A percentile compares a stretch with the other conserved stretches of the same genome.
These are phyloP conservation scores for Mikania micrantha DNA, from an alignment of 129 eudicot genomes.

Conservation along the genomic window DNA sequence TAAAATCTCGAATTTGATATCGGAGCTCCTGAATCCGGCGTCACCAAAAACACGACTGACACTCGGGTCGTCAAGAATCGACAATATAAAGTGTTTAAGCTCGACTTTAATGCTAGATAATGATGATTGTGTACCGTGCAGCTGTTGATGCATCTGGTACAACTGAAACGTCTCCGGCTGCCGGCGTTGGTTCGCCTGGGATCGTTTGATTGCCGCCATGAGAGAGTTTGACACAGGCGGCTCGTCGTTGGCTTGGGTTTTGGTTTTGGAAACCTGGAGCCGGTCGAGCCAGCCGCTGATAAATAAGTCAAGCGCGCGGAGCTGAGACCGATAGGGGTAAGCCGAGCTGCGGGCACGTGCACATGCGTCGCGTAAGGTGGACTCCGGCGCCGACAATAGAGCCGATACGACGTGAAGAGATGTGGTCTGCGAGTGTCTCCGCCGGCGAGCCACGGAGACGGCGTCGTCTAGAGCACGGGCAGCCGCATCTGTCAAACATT, in stretches of 20 bases:
- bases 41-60: constrained; percentile 92
- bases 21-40: constrained; percentile 84
- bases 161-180: constrained; percentile 58
- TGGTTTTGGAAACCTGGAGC: constrained; percentile 37
- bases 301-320: constrained; percentile 57
- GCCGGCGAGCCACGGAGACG: constrained; percentile 51
- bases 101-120: constrained; percentile 57
- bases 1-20: constrained; percentile 58
- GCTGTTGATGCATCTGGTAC: constrained; percentile 34
- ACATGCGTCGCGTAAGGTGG: constrained; percentile 50
- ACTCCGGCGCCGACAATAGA: constrained; percentile 32
- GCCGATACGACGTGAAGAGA: constrained; percentile 64
- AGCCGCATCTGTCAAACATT: constrained; percentile 55
- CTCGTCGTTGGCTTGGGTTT: constrained; percentile 22
- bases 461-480: constrained; percentile 62
- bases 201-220: constrained; percentile 67
- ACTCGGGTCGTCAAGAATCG: constrained; percentile 90
- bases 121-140: constrained; percentile 17
- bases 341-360: constrained; percentile 49
- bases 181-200: constrained; percentile 58
- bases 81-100: constrained; percentile 59
- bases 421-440: constrained; percentile 60
- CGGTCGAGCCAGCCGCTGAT: constrained; percentile 61
- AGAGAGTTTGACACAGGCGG: constrained; percentile 67
- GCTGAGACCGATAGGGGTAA: constrained; percentile 51